phyloP scores from a whole-genome alignment of 2,329 filamentous ascomycete species.

The Neoarthrinium moseri region DNA sequence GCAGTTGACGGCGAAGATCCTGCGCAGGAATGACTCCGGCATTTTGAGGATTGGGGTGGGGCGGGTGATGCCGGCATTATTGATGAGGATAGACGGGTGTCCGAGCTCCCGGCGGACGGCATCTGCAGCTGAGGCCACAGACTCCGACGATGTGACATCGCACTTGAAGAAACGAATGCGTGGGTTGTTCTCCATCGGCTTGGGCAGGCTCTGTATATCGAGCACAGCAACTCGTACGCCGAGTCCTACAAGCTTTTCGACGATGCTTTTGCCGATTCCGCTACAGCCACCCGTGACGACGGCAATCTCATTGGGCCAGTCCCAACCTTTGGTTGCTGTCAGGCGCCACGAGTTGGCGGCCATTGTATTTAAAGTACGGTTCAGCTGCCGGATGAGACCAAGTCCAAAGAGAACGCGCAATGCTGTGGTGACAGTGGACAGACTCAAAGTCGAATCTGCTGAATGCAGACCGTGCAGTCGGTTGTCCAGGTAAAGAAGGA shows the following conservation, averaged over 20 bases:
- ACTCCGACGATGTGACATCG: conserved; percentile 45
- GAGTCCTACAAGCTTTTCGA: conserved; percentile 28
- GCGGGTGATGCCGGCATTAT: conserved; percentile 39
- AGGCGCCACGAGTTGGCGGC: conserved; percentile 6
- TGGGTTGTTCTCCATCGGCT: conserved; percentile 16
- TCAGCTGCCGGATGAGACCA: not conserved
- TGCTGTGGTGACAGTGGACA: not conserved
- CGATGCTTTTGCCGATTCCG: conserved; percentile 36
- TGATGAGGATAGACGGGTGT: conserved; percentile 38
- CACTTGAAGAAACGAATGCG: conserved; percentile 37
- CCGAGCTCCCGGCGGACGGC: conserved; percentile 30
- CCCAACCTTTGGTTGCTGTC: conserved; percentile 13
- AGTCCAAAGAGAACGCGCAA: not conserved
- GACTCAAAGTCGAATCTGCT: not conserved
- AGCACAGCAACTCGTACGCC: conserved; percentile 36
- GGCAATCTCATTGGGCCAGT: conserved; percentile 25
- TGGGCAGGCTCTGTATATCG: conserved; percentile 25
- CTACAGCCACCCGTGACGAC: conserved; percentile 24
- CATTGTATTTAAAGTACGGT: not conserved
- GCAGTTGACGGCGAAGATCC: conserved; percentile 47
- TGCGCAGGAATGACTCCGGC: conserved; percentile 34
- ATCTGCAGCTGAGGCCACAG: conserved; percentile 41
- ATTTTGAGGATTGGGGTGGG: conserved; percentile 40
- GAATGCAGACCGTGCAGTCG: not conserved
- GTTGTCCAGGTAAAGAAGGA: not conserved